Base-by-base conservation (phyloP, 202 grass and related monocot genomes). In the Zoysia matrella region DNA sequence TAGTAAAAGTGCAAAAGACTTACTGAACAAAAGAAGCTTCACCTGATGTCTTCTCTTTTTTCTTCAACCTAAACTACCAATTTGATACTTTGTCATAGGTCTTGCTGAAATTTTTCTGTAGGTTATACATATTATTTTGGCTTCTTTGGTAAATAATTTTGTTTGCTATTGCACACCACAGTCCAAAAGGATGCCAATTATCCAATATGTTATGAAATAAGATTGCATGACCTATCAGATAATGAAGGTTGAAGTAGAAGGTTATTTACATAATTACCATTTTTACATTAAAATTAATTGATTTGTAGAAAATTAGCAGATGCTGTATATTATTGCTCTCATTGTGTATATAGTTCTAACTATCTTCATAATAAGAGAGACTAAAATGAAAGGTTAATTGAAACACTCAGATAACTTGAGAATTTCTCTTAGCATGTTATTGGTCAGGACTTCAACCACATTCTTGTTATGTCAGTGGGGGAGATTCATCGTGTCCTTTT, bases 381-480 rank as follows among this genome's bases (percentile, higher is more conserved):
- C 47, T 41, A 56, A 58, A 72, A 50, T 52, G 44, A 83, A 85
- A 85, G n/a, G 36, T 10, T 67, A 60, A 72, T 76, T 70, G 84
- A 85, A 72, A 57, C 52, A 76, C 45, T 83, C 39, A 74, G 11
- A 67, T 72, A 15, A 48, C 60, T 13, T 64, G 43, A 72, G 7
- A 65, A 3, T 58, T 66, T 76, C 4, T 76, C n/a, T 48, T 47
- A 82, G 10, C 45, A 61, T 67, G 16, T 39, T 47, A 9, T 68
- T 57, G 40, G 42, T 77, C 15, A 54, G 8, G 52, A 78, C 13
- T 73, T 62, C 66, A 72, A 42, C n/a, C 40, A 22, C 51, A 83
- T 72, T 69, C 9, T 44, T 9, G 79, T 47, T n/a, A 78, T 7
- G 11, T 76, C 40, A 82, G 49, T 71, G 48, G 60, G 60, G 18